These are phyloP conservation scores for Sphagnum tenellum DNA, from an alignment of 225 moss, liverwort and hornwort species.

Conservation along the genomic window DNA sequence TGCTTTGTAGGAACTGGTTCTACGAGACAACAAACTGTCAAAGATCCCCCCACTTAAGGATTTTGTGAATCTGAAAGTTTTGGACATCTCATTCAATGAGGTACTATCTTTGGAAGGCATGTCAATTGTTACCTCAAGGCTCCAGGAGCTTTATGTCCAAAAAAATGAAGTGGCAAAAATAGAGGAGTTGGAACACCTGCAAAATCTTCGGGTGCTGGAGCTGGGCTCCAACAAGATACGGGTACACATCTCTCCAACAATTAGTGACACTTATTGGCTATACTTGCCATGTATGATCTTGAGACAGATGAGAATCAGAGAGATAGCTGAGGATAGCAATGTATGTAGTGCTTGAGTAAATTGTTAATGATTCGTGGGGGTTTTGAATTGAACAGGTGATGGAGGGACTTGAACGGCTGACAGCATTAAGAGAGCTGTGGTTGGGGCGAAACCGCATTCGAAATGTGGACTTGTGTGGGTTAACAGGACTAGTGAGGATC, in stretches of 20 bases:
- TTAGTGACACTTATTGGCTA: not conserved
- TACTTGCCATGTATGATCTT: too few relatives aligned
- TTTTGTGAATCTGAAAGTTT: slow-evolving; percentile 38
- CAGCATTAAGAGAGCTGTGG: slow-evolving; percentile 74
- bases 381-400: slow-evolving; percentile 36
- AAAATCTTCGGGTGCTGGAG: slow-evolving; percentile 65
- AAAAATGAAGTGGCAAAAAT: slow-evolving; percentile 69
- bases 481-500: slow-evolving; percentile 64
- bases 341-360: too few relatives aligned
- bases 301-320: too few relatives aligned
- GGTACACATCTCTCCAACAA: slow-evolving; percentile 14
- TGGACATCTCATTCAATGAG: slow-evolving; percentile 90
- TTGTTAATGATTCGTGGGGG: not conserved
- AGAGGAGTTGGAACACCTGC: slow-evolving; percentile 70
- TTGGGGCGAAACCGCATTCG: slow-evolving; percentile 84
- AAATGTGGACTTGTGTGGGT: slow-evolving; percentile 62
- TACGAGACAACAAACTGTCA: slow-evolving; percentile 83
- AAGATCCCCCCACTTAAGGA: slow-evolving; percentile 45
- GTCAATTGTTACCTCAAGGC: slow-evolving; percentile 28
- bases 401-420: slow-evolving; percentile 67
- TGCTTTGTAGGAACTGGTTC: slow-evolving; percentile 55
- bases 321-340: too few relatives aligned
- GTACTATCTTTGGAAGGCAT: slow-evolving; percentile 60
- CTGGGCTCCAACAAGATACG: slow-evolving; percentile 84
- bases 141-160: slow-evolving; percentile 64